Base-by-base conservation (phyloP, 2,329 filamentous ascomycete species). In the Penicillium italicum region DNA sequence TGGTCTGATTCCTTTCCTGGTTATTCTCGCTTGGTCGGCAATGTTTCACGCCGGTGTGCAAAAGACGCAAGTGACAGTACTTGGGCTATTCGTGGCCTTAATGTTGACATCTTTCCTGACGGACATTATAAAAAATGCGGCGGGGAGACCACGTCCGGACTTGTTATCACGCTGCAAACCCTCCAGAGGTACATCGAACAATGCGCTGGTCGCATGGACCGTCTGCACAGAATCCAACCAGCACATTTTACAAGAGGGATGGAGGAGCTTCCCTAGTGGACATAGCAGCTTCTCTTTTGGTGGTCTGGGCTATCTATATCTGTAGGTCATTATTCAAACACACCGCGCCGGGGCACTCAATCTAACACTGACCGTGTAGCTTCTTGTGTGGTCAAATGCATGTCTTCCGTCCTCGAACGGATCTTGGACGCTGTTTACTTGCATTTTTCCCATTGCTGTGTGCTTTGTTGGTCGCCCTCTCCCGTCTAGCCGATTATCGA, bases 101-200 rank as follows among this genome's bases (percentile, higher is more conserved):
- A 80, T 91, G 63, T 80, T 96, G 47, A 88, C 90, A 0, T 83
- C 85, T 6, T 88, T 97, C 72, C 79, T 97, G 41, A 97, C 94
- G 42, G 92, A 97, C 70, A 77, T 93, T 28, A 81, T 97, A 69
- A 99, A 99, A 75, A 96, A 96, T 69, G 83, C 88, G 10, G 89
- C 93, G 26, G 90, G 90, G 9, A 79, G 90, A 11, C 90, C 91
- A 30, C 84, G 93, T 7, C 93, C 93, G 4, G 93, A 97, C 73
- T 77, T 97, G 34, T 84, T 97, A 40, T 85, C 88, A n/a, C 86
- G 94, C 36, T 99, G 94, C 75, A 86, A 89, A 61, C 92, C 94
- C 0, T 76, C 72, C 53, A 71, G 78, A 14, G 82, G 80, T 8
- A 85, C 84, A 0, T 79, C 84, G 0, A 74, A 74, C 48, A 76